Evolutionary conservation across 352 stramenopile species (phyloP).

Genomic region (Phytopythium litorale): DNA sequence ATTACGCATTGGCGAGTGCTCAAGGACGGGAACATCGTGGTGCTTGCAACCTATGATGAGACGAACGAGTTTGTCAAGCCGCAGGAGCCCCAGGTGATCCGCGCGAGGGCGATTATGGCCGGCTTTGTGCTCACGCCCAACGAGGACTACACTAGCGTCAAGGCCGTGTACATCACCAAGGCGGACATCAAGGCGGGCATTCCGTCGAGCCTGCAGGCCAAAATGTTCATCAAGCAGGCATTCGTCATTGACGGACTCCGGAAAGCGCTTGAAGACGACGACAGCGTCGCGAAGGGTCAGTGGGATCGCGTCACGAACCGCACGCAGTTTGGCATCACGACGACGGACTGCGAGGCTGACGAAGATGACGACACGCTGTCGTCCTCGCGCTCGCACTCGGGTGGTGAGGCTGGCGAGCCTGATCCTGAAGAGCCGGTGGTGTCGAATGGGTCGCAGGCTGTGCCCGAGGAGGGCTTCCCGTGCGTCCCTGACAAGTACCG

Average conservation of each 20-base stretch:
- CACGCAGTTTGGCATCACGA: constrained; percentile 42
- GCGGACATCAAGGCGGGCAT: constrained; percentile 60
- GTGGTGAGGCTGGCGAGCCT: constrained; percentile 14
- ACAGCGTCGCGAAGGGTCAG: constrained; percentile 8
- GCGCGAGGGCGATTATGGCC: constrained; percentile 47
- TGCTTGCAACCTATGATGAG: constrained; percentile 44
- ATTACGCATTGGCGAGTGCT: constrained; percentile 76
- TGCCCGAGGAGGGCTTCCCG: constrained; percentile 40
- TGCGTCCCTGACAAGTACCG: constrained; percentile 45
- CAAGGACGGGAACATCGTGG: constrained; percentile 42
- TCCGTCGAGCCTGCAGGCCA: constrained; percentile 45
- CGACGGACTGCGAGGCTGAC: constrained; percentile 28
- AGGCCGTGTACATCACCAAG: constrained; percentile 65
- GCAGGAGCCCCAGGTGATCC: constrained; percentile 46
- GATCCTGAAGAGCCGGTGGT: constrained; percentile 10
- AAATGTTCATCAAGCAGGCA: constrained; percentile 69
- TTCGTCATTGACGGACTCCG: constrained; percentile 61
- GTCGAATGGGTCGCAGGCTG: constrained; percentile 6
- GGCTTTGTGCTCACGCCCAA: constrained; percentile 65
- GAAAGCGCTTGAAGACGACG: constrained; percentile 51
- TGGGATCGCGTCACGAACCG: constrained; percentile 42
- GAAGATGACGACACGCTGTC: constrained; percentile 37
- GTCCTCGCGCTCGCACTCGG: constrained; percentile 17
- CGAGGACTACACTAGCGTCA: constrained; percentile 47
- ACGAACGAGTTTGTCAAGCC: constrained; percentile 31